Percentiles rank a stretch among this genome's conserved stretches.
Conservation (phyloP, 225 moss, liverwort and hornwort genomes). For the Takakia lepidozioides region DNA sequence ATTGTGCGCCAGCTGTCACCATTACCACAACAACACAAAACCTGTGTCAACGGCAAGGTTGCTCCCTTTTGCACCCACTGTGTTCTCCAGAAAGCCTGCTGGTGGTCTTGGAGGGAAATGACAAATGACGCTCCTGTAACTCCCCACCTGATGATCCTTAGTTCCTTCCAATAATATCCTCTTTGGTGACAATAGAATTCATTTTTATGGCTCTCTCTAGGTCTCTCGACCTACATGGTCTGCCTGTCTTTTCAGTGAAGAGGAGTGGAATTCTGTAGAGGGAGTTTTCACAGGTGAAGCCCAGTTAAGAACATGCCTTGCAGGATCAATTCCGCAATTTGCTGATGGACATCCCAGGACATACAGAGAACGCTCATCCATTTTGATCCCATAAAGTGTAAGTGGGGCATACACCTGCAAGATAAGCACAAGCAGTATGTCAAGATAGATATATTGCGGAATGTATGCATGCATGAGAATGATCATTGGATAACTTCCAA, state of each 20-base stretch:
- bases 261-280: too few relatives aligned
- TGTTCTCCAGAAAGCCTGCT: neutral
- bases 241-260: too few relatives aligned
- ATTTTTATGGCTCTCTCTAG: too few relatives aligned
- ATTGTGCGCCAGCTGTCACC: constrained; percentile 84
- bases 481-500: too few relatives aligned
- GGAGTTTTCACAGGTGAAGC: too few relatives aligned
- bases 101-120: too few relatives aligned
- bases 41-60: neutral
- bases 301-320: constrained; percentile 32
- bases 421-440: neutral
- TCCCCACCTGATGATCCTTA: too few relatives aligned
- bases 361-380: constrained; percentile 71
- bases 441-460: neutral
- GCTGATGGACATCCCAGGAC: constrained; percentile 77
- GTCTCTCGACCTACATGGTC: too few relatives aligned
- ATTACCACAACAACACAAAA: constrained; percentile 5
- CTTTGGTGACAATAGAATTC: too few relatives aligned
- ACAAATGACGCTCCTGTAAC: too few relatives aligned
- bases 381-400: constrained; percentile 48
- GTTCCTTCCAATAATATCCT: too few relatives aligned
- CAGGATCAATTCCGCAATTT: constrained; percentile 66
- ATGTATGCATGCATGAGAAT: too few relatives aligned
- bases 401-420: constrained; percentile 87
- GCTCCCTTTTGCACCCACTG: neutral